phyloP scores from a whole-genome alignment of 1,284 basidiomycete species.

The Flammula alnicola region DNA sequence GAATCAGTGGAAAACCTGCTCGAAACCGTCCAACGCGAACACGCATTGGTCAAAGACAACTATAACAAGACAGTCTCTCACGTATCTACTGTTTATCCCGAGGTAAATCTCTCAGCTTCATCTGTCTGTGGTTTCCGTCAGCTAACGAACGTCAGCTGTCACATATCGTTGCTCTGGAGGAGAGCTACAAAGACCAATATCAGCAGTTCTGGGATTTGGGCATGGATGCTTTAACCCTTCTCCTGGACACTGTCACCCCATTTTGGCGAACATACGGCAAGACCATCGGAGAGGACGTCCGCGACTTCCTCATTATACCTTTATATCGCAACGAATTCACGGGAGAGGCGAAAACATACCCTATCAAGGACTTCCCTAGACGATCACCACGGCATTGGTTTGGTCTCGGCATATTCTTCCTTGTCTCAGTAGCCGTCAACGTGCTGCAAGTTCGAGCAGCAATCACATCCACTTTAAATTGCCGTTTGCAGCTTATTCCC shows the following conservation, averaged over 20 bases:
- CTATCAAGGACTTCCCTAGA: slow-evolving; percentile 57
- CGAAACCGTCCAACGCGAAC: slow-evolving; percentile 55
- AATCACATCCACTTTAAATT: slow-evolving; percentile 50
- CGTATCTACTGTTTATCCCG: slow-evolving; percentile 75
- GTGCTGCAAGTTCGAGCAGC: slow-evolving; percentile 61
- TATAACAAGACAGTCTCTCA: slow-evolving; percentile 71
- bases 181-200: slow-evolving; percentile 75
- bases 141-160: slow-evolving; percentile 52
- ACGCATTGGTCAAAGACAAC: slow-evolving; percentile 59
- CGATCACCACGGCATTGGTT: slow-evolving; percentile 73
- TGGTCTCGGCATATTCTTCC: slow-evolving; percentile 55
- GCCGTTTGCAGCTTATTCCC: slow-evolving; percentile 57
- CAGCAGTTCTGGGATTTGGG: slow-evolving; percentile 79
- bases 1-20: slow-evolving; percentile 53
- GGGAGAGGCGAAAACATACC: slow-evolving; percentile 70
- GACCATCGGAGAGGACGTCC: slow-evolving; percentile 73
- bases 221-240: slow-evolving; percentile 71
- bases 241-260: slow-evolving; percentile 74
- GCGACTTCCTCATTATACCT: slow-evolving; percentile 79
- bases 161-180: slow-evolving; percentile 67
- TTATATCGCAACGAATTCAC: slow-evolving; percentile 82
- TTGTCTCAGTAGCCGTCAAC: slow-evolving; percentile 47
- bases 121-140: slow-evolving; percentile 2
- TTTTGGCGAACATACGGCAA: slow-evolving; percentile 81
- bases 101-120: slow-evolving; percentile 45